Conservation (phyloP, 176 grass and related monocot genomes). For the Phyllostachys edulis region DNA sequence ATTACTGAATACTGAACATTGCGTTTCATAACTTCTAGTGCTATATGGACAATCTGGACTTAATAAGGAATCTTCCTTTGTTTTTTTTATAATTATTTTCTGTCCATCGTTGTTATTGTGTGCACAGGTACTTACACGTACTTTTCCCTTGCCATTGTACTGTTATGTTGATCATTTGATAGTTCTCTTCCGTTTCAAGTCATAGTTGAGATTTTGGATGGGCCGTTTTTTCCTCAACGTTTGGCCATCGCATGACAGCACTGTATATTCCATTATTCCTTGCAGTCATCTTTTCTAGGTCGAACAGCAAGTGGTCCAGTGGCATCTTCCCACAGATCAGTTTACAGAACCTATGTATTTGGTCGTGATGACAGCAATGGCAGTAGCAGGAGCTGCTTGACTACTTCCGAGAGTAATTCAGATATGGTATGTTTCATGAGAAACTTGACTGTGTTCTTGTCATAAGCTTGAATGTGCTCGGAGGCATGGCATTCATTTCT, state of each 20-base stretch:
- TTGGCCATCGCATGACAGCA: conserved; percentile 2
- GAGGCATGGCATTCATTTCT: background rate
- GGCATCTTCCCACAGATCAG: conserved; percentile 62
- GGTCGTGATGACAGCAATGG: conserved; percentile 82
- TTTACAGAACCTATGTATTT: conserved; percentile 68
- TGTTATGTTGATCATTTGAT: background rate
- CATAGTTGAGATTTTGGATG: background rate
- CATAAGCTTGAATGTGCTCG: background rate
- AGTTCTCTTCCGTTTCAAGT: background rate
- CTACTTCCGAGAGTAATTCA: conserved; percentile 46
- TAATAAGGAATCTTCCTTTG: background rate
- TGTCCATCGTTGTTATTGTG: background rate
- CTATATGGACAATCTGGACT: background rate
- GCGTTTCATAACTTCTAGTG: background rate
- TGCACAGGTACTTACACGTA: background rate
- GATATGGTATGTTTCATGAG: conserved; percentile 41
- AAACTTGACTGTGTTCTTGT: background rate
- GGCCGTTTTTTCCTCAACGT: background rate
- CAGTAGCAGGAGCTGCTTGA: conserved; percentile 58
- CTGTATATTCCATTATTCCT: conserved; percentile 33
- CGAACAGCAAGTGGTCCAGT: conserved; percentile 57
- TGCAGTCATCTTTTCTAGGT: conserved; percentile 84
- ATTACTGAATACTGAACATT: background rate
- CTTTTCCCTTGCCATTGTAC: background rate
- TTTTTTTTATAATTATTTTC: background rate